A percentile compares a stretch with the other conserved stretches of the same genome.
Conservation (phyloP, 352 stramenopile species). For the Pythium myriotylum region DNA sequence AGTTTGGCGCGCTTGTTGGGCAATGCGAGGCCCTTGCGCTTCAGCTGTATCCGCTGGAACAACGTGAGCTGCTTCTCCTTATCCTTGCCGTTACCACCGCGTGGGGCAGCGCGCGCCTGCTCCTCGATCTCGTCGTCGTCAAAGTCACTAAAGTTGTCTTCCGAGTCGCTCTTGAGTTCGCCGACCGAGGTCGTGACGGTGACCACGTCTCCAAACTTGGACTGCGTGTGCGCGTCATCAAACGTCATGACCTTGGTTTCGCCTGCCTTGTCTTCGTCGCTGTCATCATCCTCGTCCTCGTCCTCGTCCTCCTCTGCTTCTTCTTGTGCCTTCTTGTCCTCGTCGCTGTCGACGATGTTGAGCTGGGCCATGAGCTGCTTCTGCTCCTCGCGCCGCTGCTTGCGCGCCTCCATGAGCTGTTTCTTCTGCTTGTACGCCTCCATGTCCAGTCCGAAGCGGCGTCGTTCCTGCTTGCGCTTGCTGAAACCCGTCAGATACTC, state of each 20-base stretch:
- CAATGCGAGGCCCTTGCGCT: constrained; percentile 79
- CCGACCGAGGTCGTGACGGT: constrained; percentile 85
- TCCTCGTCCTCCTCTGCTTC: constrained; percentile 35
- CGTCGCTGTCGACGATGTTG: constrained; percentile 53
- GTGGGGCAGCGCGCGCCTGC: constrained; percentile 19
- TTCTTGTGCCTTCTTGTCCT: constrained; percentile 35
- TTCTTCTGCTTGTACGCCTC: constrained; percentile 91
- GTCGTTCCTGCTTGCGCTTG: constrained; percentile 87
- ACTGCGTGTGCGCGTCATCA: constrained; percentile 81
- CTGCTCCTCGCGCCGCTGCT: constrained; percentile 81
- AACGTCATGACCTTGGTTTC: constrained; percentile 75
- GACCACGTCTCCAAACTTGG: constrained; percentile 86
- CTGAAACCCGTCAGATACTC: constrained; percentile 88
- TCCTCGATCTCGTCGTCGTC: constrained; percentile 49
- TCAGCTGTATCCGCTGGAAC: constrained; percentile 89
- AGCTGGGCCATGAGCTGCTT: constrained; percentile 66
- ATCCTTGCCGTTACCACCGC: constrained; percentile 24
- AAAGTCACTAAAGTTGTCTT: constrained; percentile 57
- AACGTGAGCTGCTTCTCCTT: constrained; percentile 76
- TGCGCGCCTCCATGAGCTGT: constrained; percentile 72
- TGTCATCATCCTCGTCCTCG: constrained; percentile 37
- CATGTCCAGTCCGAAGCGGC: constrained; percentile 87
- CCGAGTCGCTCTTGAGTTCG: constrained; percentile 75
- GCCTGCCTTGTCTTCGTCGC: constrained; percentile 23
- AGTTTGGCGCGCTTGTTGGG: constrained; percentile 85